Evolutionary conservation across 2,329 filamentous ascomycete species (phyloP), one percentile per base, ranked within the genome.

Genomic region (Paecilomyces dactylethromorphus): DNA sequence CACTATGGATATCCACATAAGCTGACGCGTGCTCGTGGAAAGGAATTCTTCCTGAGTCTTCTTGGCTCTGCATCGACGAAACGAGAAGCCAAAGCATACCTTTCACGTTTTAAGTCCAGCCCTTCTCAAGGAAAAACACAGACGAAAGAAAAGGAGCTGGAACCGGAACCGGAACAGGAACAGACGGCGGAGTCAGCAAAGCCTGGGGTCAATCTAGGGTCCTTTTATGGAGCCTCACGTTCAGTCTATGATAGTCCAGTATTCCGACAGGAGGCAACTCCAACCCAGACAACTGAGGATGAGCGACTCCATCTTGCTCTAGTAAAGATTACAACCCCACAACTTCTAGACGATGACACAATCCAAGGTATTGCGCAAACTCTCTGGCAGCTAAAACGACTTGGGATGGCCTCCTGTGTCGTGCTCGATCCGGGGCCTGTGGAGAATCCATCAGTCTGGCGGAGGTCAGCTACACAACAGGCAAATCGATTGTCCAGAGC

Each of bases 51-150:
- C 66, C 82, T 95, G 32, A 92, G 91, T 15, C 84, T 97, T 3
- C 81, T 99, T 32, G 91, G 90, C 68, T 91, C 92, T 18, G 91
- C 92, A 11, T 90, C 92, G 5, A 97, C 93, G 0, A 96, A 92
- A 75, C 87, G 94, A 67, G 94, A 99, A 77, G 92, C 92, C 54
- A 92, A 90, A 74, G 87, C 90, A 39, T 99, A 97, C 70, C 82
- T 99, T 15, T 89, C 94, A 66, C 92, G 91, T 61, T 96, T 97
- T 72, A 87, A 85, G 55, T 76, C 77, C 8, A 71, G 65, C 72
- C 68, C 63, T 72, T 63, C 54, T 67, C 66, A 59, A 74, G 68
- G 21, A 66, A 62, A 66, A 63, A 68, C 64, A 66, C 71, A 72
- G 69, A 63, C 68, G 58, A 66, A 63, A 62, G 57, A 57, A 58